Evolutionary conservation across 1,284 basidiomycete species (phyloP).

Genomic region (Cutaneotrichosporon curvatum): DNA sequence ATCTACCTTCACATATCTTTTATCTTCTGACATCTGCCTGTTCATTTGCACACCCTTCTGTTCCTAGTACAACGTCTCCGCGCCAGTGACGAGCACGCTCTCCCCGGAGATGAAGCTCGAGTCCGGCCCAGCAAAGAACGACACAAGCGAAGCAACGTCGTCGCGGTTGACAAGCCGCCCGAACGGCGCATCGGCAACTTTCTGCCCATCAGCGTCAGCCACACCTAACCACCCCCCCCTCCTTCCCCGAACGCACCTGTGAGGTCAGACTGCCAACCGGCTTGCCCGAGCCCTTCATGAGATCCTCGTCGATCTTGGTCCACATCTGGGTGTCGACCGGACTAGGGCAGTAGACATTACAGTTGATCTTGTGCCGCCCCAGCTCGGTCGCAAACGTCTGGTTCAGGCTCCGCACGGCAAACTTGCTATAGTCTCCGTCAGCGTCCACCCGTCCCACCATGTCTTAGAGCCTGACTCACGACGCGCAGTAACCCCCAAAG

Average conservation of each 20-base stretch:
- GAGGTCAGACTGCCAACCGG: slow-evolving; percentile 2
- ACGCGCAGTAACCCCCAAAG: slow-evolving; percentile 31
- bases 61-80: too few species aligned
- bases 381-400: slow-evolving; percentile 46
- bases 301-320: slow-evolving; percentile 16
- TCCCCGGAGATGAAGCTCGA: slow-evolving; percentile 17
- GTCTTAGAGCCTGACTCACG: background rate
- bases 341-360: slow-evolving; percentile 54
- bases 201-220: background rate
- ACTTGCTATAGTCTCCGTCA: slow-evolving; percentile 45
- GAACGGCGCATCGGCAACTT: slow-evolving; percentile 3
- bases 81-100: slow-evolving; percentile 12
- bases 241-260: background rate
- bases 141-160: slow-evolving; percentile 17
- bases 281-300: slow-evolving; percentile 4
- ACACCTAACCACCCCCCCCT: too few species aligned
- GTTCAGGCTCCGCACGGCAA: slow-evolving; percentile 48
- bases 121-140: slow-evolving; percentile 18
- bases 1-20: too few species aligned
- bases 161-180: slow-evolving; percentile 11
- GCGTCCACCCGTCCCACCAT: too few species aligned
- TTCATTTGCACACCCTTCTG: too few species aligned
- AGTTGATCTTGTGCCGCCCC: slow-evolving; percentile 49
- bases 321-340: slow-evolving; percentile 45
- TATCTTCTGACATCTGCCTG: too few species aligned